Conservation (phyloP, 2,329 filamentous ascomycete genomes). For the Grosmannia serpens region DNA sequence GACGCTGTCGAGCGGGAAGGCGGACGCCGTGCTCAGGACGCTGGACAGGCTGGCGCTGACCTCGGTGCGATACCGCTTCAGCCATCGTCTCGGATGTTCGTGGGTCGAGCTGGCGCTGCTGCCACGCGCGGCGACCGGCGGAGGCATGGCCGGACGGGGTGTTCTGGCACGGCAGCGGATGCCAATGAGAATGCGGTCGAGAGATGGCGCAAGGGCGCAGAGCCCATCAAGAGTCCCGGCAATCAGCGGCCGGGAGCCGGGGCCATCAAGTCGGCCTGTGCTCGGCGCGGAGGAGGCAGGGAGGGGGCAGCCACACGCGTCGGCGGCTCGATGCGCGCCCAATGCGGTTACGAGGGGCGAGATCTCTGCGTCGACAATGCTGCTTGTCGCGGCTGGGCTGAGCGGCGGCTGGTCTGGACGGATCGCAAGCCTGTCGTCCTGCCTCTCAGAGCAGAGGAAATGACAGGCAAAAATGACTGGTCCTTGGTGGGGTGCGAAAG, state of each 20-base stretch:
- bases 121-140: conserved; percentile 12
- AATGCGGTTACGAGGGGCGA: too few species aligned
- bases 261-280: neutral
- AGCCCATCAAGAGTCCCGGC: neutral
- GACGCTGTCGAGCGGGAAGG: conserved; percentile 81
- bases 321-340: too few species aligned
- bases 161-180: too few species aligned
- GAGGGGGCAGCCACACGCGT: neutral
- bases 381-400: neutral
- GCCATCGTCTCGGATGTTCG: conserved; percentile 31
- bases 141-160: conserved; percentile 33
- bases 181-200: neutral
- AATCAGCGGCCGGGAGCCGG: neutral
- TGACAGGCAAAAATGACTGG: neutral
- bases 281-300: too few species aligned
- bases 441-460: neutral
- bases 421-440: too few species aligned
- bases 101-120: conserved; percentile 12
- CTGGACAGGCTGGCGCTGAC: conserved; percentile 68
- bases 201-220: neutral
- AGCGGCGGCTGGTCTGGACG: too few species aligned
- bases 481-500: neutral
- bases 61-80: conserved; percentile 70
- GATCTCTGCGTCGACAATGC: too few species aligned
- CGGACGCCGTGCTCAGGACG: conserved; percentile 63